Conservation (phyloP, 2,329 filamentous ascomycete genomes). For the Colletotrichum gigasporum region DNA sequence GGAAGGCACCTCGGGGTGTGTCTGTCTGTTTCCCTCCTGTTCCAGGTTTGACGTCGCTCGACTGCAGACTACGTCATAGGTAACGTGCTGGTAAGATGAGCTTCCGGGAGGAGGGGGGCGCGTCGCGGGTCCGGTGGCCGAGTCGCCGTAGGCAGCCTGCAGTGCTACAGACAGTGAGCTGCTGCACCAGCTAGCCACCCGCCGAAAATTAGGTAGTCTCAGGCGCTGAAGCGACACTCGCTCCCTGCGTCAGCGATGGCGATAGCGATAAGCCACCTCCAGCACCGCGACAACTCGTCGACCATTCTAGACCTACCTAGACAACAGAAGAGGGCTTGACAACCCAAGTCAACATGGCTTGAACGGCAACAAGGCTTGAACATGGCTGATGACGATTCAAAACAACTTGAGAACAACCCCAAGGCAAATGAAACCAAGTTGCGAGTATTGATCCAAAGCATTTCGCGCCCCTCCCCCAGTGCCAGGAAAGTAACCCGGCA, state of each 20-base stretch:
- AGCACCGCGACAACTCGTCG: neutral
- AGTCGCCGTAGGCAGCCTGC: too few species aligned
- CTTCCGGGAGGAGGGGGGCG: neutral
- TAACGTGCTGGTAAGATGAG: conserved; percentile 4
- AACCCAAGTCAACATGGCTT: too few species aligned
- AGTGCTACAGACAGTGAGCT: too few species aligned
- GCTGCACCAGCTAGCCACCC: too few species aligned
- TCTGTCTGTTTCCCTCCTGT: neutral
- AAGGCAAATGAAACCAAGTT: too few species aligned
- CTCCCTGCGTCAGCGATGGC: neutral
- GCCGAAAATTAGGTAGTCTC: too few species aligned
- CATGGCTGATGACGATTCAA: too few species aligned
- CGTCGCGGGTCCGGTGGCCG: neutral
- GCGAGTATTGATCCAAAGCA: too few species aligned
- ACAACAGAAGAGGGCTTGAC: neutral
- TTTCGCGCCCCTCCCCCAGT: too few species aligned
- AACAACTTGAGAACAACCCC: too few species aligned
- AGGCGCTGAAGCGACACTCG: neutral
- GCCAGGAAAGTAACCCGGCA: too few species aligned
- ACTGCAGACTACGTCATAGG: conserved; percentile 28
- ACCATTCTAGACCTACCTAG: neutral
- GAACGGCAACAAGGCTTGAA: too few species aligned
- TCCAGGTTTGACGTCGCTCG: conserved; percentile 23
- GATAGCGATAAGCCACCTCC: conserved; percentile 8
- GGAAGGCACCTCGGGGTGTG: neutral